These are phyloP conservation scores for Nannizziopsis arthrosporioides DNA, from an alignment of 2,329 filamentous ascomycete genomes.

Conservation along the genomic window DNA sequence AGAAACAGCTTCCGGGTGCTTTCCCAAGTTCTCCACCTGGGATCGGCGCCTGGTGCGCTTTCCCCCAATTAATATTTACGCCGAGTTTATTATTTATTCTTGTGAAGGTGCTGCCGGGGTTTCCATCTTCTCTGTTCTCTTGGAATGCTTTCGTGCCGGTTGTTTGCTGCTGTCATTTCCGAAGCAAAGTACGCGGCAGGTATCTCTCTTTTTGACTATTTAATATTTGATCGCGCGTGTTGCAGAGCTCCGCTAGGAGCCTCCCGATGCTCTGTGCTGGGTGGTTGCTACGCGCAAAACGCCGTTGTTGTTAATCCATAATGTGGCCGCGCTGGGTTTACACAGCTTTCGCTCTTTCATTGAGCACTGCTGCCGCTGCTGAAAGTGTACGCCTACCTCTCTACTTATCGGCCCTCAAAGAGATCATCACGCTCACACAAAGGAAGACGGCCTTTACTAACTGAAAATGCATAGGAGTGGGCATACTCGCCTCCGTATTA, in stretches of 20 bases:
- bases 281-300: background rate
- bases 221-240: background rate
- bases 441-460: background rate
- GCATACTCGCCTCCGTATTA: conserved; percentile 55
- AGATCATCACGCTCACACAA: background rate
- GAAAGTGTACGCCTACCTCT: conserved; percentile 3
- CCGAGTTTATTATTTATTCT: no score
- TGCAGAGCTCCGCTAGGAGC: background rate
- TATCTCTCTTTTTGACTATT: background rate
- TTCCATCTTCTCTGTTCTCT: no score
- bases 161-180: no score
- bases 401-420: background rate
- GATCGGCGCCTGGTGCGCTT: no score
- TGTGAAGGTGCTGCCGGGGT: no score
- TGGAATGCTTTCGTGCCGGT: no score
- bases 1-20: no score
- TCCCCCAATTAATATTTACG: no score
- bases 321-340: conserved; percentile 11
- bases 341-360: background rate
- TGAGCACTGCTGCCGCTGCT: background rate
- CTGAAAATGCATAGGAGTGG: conserved; percentile 11
- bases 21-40: no score
- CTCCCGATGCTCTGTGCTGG: no score
- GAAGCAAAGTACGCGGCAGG: background rate
- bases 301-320: background rate